phyloP scores from a whole-genome alignment of 148 eudicot species.

The Diospyros lotus region DNA sequence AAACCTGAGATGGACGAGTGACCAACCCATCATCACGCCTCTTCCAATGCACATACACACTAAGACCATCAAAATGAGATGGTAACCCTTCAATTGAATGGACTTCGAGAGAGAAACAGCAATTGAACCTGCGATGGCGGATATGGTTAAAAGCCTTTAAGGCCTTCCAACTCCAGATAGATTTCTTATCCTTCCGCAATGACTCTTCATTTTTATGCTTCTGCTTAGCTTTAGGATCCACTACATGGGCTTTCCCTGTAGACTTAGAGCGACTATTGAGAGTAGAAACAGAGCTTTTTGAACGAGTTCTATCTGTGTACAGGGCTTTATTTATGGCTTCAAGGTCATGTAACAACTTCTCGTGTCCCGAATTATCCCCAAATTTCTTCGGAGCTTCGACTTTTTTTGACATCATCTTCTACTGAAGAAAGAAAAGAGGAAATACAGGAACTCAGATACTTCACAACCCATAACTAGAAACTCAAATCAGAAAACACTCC shows the following conservation, averaged over 20 bases:
- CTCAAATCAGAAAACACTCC: neutral
- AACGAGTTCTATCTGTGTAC: constrained; percentile 41
- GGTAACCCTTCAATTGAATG: constrained; percentile 76
- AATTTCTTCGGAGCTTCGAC: constrained; percentile 41
- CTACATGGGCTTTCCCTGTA: constrained; percentile 30
- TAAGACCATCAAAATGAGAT: constrained; percentile 34
- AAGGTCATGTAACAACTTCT: constrained; percentile 59
- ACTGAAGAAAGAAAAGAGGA: constrained; percentile 13
- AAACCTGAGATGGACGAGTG: constrained; percentile 57
- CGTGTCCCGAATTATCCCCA: constrained; percentile 40
- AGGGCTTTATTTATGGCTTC: constrained; percentile 65
- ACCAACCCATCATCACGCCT: constrained; percentile 64
- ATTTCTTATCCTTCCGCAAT: constrained; percentile 64
- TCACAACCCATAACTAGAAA: neutral
- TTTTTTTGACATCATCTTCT: constrained; percentile 42
- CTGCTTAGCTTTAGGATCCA: constrained; percentile 30
- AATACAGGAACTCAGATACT: constrained; percentile 14
- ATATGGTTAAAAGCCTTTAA: constrained; percentile 68
- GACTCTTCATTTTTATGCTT: constrained; percentile 38
- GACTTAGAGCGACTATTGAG: constrained; percentile 45
- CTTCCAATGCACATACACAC: constrained; percentile 76
- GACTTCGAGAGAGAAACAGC: constrained; percentile 80
- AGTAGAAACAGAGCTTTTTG: constrained; percentile 43
- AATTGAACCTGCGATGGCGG: constrained; percentile 69
- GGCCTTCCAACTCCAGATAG: constrained; percentile 90